A percentile compares a stretch with the other conserved stretches of the same genome.
Evolutionary conservation across 305 asterid species (phyloP).

Genomic region (Fraxinus xanthoxyloides): DNA sequence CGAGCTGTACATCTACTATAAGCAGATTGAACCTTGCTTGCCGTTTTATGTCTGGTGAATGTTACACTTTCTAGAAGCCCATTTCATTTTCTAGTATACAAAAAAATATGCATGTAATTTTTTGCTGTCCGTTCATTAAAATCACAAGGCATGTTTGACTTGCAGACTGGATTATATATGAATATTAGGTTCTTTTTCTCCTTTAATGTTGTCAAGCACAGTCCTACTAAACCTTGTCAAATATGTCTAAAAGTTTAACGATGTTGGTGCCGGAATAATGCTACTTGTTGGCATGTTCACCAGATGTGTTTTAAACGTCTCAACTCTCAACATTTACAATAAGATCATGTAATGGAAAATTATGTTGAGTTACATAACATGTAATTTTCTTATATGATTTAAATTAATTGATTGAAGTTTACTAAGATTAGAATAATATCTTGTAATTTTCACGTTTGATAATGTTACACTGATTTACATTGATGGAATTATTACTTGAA

Average conservation of each 20-base stretch:
- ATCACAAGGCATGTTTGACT: neutral
- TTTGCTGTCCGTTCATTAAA: neutral
- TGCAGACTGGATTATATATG: neutral
- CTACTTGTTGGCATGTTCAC: neutral
- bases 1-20: neutral
- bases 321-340: neutral
- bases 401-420: neutral
- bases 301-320: neutral
- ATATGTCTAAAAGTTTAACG: neutral
- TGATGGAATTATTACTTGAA: neutral
- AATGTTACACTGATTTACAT: neutral
- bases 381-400: neutral
- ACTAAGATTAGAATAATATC: neutral
- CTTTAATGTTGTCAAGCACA: neutral
- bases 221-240: neutral
- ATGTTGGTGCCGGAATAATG: neutral
- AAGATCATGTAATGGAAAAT: neutral
- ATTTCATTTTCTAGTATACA: neutral
- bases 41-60: neutral
- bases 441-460: neutral
- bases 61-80: neutral
- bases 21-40: neutral
- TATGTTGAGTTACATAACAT: neutral
- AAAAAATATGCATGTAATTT: neutral
- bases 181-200: neutral